A percentile compares a stretch with the other conserved stretches of the same genome.
Conservation (phyloP, 1,284 basidiomycete species). For the Ganoderma leucocontextum region DNA sequence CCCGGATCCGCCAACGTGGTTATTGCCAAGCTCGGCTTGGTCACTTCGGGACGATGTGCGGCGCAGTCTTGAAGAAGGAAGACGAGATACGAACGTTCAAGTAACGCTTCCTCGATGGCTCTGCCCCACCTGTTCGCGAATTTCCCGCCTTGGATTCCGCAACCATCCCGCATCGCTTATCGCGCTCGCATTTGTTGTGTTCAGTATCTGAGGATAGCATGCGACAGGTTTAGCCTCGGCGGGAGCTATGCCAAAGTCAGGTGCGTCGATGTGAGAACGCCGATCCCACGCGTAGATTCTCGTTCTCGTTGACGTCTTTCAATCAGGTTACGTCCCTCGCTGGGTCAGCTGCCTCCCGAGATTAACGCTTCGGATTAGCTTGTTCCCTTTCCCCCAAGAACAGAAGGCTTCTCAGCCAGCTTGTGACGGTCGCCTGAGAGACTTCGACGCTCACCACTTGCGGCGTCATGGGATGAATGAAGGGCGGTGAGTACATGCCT, state of each 20-base stretch:
- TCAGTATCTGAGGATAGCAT: neutral
- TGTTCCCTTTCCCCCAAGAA: slow-evolving; percentile 1
- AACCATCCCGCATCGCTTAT: neutral
- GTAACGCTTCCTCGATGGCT: neutral
- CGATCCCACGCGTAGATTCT: slow-evolving; percentile 13
- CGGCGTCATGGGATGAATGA: neutral
- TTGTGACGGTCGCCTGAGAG: slow-evolving; percentile 14
- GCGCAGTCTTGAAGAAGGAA: neutral
- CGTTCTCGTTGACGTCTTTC: slow-evolving; percentile 16
- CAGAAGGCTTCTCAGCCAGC: slow-evolving; percentile 8
- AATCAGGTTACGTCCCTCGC: neutral
- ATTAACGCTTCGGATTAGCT: slow-evolving; percentile 1
- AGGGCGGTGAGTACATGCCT: slow-evolving; percentile 12
- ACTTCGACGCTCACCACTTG: neutral
- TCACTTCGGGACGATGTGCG: slow-evolving; percentile 14
- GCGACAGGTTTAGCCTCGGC: neutral
- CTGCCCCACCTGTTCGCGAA: neutral
- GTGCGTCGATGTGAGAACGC: slow-evolving; percentile 18
- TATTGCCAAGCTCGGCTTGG: slow-evolving; percentile 8
- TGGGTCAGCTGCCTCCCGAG: slow-evolving; percentile 16
- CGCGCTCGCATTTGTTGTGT: neutral
- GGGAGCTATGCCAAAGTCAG: slow-evolving; percentile 14
- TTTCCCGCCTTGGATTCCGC: neutral
- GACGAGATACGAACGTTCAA: neutral
- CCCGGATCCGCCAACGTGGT: neutral